Conservation (phyloP, 208 protist species). For the Acanthamoeba rhysodes region DNA sequence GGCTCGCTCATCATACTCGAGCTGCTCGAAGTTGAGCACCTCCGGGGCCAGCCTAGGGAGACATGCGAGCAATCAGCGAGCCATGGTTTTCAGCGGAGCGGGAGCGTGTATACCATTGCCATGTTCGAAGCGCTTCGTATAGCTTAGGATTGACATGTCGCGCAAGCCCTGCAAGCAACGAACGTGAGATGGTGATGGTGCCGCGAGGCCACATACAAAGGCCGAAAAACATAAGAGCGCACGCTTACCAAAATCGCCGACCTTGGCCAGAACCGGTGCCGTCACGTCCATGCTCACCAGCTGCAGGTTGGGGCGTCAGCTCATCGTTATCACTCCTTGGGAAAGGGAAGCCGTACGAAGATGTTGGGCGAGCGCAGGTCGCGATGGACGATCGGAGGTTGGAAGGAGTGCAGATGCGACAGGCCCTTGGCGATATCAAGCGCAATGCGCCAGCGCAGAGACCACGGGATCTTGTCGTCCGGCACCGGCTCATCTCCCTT, state of each 20-base stretch:
- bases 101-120: constrained; percentile 63
- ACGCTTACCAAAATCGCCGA: constrained; percentile 81
- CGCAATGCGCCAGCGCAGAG: not conserved
- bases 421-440: constrained; percentile 54
- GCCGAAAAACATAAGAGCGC: too few relatives aligned
- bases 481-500: not conserved
- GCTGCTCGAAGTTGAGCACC: constrained; percentile 32
- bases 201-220: too few relatives aligned
- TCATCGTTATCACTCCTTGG: not conserved
- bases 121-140: constrained; percentile 47
- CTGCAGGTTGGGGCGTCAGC: not conserved
- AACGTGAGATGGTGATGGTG: not conserved
- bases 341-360: not conserved
- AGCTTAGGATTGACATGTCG: constrained; percentile 64
- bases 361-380: constrained; percentile 49
- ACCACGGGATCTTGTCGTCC: constrained; percentile 56
- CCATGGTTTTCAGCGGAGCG: not conserved
- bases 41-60: not conserved
- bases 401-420: constrained; percentile 4
- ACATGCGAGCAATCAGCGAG: not conserved
- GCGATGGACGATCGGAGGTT: constrained; percentile 55
- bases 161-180: not conserved
- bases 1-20: constrained; percentile 61
- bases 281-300: constrained; percentile 1
- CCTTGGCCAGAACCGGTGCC: constrained; percentile 72